phyloP scores from a whole-genome alignment of 1,284 basidiomycete genomes.

The Moniliophthora roreri region DNA sequence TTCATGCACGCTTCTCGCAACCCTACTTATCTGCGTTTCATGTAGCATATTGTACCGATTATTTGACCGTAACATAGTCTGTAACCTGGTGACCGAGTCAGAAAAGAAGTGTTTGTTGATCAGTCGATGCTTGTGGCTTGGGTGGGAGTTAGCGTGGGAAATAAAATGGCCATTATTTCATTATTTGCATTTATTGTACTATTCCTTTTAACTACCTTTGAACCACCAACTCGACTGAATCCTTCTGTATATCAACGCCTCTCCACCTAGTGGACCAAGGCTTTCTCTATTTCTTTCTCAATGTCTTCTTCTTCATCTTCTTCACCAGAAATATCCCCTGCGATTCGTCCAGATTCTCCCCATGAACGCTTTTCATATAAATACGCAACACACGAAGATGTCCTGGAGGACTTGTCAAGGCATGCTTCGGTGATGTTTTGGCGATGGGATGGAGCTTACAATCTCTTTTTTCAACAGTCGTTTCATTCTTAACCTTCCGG shows the following conservation, averaged over 20 bases:
- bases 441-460: conserved; percentile 23
- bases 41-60: no score
- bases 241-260: conserved; percentile 6
- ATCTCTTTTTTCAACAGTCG: conserved; percentile 51
- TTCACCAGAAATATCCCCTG: conserved; percentile 67
- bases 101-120: no score
- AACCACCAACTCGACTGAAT: conserved; percentile 5
- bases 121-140: no score
- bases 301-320: conserved; percentile 63
- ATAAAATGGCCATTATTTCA: no score
- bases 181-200: conserved; percentile 8
- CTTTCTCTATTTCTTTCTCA: conserved; percentile 26
- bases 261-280: conserved; percentile 15
- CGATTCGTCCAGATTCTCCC: conserved; percentile 39
- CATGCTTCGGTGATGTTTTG: no score
- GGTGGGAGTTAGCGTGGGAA: no score
- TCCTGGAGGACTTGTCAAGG: conserved; percentile 91
- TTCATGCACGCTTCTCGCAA: no score
- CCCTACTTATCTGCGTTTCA: no score
- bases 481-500: conserved; percentile 96
- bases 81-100: conserved; percentile 3
- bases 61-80: no score
- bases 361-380: conserved; percentile 58
- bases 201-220: conserved; percentile 5
- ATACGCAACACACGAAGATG: conserved; percentile 70